These are phyloP conservation scores for Suhomyces bokatorum DNA, from an alignment of 1,139 yeast genomes.

Conservation along the genomic window DNA sequence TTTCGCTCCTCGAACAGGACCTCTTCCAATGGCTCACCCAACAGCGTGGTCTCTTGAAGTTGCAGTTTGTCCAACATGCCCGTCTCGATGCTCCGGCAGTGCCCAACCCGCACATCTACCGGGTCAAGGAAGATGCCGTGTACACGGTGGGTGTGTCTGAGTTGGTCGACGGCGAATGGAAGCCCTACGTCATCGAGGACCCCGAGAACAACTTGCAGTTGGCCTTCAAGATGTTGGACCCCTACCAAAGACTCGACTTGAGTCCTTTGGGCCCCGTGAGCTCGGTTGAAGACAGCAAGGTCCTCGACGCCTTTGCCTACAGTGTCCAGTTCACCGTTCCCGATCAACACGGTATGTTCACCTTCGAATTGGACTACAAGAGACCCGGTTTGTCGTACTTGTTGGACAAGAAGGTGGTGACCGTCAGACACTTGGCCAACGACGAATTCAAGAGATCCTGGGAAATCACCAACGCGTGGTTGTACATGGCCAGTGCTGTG, in stretches of 20 bases:
- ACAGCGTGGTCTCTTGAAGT: conserved; percentile 61
- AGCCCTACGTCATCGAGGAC: conserved; percentile 52
- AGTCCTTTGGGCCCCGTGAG: conserved; percentile 43
- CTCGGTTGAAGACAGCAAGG: conserved; percentile 45
- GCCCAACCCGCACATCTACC: conserved; percentile 53
- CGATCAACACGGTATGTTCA: conserved; percentile 96
- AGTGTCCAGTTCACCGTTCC: conserved; percentile 66
- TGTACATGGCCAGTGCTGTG: conserved; percentile 71
- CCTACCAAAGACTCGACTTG: conserved; percentile 80
- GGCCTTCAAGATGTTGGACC: conserved; percentile 89
- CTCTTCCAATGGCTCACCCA: conserved; percentile 77
- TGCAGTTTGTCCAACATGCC: conserved; percentile 52
- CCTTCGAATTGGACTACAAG: conserved; percentile 77
- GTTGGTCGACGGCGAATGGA: conserved; percentile 66
- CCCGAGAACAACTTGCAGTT: conserved; percentile 67
- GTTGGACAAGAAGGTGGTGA: conserved; percentile 65
- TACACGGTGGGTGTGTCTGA: conserved; percentile 69
- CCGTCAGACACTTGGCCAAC: conserved; percentile 92
- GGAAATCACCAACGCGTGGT: conserved; percentile 93
- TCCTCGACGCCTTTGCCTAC: conserved; percentile 41
- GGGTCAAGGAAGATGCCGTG: conserved; percentile 67
- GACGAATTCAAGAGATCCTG: conserved; percentile 94
- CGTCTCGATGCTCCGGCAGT: conserved; percentile 47
- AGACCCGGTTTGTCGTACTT: conserved; percentile 77
- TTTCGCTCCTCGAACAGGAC: conserved; percentile 51